Conservation (phyloP, 257 asterid species). For the Solanum virginianum region DNA sequence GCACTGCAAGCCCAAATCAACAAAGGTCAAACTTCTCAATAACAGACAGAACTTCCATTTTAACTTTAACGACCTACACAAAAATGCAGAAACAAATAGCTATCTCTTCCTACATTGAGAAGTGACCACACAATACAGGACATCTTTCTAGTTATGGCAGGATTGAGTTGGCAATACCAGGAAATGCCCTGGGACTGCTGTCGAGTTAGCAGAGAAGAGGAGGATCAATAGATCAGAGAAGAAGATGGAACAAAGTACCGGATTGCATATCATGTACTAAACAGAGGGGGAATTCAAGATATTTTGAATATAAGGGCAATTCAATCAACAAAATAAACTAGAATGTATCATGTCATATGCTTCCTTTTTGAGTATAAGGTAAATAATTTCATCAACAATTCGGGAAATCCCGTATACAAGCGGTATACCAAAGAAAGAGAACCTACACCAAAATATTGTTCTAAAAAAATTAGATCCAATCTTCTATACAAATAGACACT, state of each 20-base stretch:
- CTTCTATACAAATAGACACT: neutral
- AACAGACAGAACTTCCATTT: neutral
- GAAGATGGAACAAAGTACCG: neutral
- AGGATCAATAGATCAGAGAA: neutral
- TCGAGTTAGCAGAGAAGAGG: neutral
- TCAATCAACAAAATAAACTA: neutral
- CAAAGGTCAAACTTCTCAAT: neutral
- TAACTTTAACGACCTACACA: neutral
- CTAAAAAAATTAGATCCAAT: neutral
- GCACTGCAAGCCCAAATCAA: conserved; percentile 41
- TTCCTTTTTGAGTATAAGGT: neutral
- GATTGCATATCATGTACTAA: neutral
- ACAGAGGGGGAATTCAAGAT: neutral
- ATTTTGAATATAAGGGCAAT: neutral
- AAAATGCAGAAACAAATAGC: neutral
- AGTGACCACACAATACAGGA: neutral
- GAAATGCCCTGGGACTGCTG: neutral
- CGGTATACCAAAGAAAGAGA: neutral
- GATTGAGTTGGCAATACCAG: neutral
- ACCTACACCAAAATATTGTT: neutral
- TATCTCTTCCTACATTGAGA: neutral
- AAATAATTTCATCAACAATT: neutral
- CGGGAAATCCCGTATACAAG: neutral
- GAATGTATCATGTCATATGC: neutral
- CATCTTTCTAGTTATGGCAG: neutral